phyloP scores from a whole-genome alignment of 2,329 filamentous ascomycete species.

The Alternaria sp. region DNA sequence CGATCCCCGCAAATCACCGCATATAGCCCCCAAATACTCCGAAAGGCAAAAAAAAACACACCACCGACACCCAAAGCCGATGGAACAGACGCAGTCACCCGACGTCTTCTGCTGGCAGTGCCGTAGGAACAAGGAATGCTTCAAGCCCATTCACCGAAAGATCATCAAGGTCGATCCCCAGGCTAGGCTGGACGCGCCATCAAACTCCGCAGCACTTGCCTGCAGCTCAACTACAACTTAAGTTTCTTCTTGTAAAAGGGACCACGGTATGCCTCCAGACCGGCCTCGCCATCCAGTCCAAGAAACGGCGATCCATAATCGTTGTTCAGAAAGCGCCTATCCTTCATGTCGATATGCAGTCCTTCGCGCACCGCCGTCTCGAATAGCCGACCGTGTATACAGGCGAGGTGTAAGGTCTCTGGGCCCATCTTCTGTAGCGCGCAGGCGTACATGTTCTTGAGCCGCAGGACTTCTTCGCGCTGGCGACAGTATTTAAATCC shows the following conservation, averaged over 20 bases:
- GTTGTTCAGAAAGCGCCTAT: conserved; percentile 20
- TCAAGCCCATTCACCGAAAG: background rate
- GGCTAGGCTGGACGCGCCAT: background rate
- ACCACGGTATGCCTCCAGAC: conserved; percentile 3
- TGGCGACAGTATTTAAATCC: conserved; percentile 25
- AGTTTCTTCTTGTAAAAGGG: conserved; percentile 14
- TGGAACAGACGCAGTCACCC: accelerated
- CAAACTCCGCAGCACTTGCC: background rate
- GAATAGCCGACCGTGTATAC: conserved; percentile 8
- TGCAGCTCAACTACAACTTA: background rate
- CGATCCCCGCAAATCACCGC: accelerated
- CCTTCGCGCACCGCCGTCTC: conserved; percentile 14
- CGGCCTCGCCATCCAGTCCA: conserved; percentile 14
- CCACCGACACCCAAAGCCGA: accelerated
- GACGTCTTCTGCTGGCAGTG: background rate
- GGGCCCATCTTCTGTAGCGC: conserved; percentile 17
- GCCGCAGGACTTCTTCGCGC: conserved; percentile 25
- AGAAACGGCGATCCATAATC: conserved; percentile 15
- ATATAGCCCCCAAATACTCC: background rate
- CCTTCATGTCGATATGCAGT: background rate
- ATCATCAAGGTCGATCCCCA: no score
- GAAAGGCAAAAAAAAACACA: no score
- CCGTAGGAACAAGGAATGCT: no score
- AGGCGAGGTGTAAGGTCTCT: conserved; percentile 24
- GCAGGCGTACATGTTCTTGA: conserved; percentile 27